Evolutionary conservation across 2,329 filamentous ascomycete genomes (phyloP).

Genomic region (Exophiala bonariae): DNA sequence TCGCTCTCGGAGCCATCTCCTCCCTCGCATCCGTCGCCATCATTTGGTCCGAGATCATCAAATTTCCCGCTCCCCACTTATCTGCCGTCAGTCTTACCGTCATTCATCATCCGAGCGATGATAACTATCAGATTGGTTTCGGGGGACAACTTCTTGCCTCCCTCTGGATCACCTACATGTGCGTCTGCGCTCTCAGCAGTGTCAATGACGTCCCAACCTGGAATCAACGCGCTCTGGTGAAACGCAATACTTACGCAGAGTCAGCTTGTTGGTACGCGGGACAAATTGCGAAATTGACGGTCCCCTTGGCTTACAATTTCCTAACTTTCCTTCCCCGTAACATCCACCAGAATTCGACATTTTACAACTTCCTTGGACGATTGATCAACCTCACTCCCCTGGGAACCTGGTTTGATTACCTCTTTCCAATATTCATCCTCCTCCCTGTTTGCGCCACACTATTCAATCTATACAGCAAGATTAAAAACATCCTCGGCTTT

Average conservation of each 20-base stretch:
- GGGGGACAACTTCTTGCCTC: slow-evolving; percentile 82
- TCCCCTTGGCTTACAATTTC: slow-evolving; percentile 95
- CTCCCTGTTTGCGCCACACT: slow-evolving; percentile 81
- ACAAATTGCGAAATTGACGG: slow-evolving; percentile 87
- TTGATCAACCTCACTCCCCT: slow-evolving; percentile 81
- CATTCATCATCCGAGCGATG: slow-evolving; percentile 66
- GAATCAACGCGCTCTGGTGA: slow-evolving; percentile 88
- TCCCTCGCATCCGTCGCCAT: slow-evolving; percentile 76
- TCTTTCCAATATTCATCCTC: slow-evolving; percentile 86
- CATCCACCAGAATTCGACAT: slow-evolving; percentile 75
- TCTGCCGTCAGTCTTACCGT: slow-evolving; percentile 66
- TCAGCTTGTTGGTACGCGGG: slow-evolving; percentile 94
- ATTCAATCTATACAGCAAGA: slow-evolving; percentile 84
- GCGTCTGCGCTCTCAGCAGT: slow-evolving; percentile 78
- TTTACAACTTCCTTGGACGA: slow-evolving; percentile 81
- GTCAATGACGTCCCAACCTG: slow-evolving; percentile 96
- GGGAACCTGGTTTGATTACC: slow-evolving; percentile 78
- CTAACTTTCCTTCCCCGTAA: slow-evolving; percentile 77
- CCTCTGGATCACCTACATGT: slow-evolving; percentile 96
- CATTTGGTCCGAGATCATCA: slow-evolving; percentile 91
- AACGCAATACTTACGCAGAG: slow-evolving; percentile 87
- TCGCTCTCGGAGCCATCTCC: slow-evolving; percentile 66
- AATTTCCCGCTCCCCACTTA: slow-evolving; percentile 72
- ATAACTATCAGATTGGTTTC: slow-evolving; percentile 76
- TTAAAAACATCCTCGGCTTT: slow-evolving; percentile 76